Evolutionary conservation across 768 basidiomycete genomes (phyloP).

Genomic region (Mycena metata): DNA sequence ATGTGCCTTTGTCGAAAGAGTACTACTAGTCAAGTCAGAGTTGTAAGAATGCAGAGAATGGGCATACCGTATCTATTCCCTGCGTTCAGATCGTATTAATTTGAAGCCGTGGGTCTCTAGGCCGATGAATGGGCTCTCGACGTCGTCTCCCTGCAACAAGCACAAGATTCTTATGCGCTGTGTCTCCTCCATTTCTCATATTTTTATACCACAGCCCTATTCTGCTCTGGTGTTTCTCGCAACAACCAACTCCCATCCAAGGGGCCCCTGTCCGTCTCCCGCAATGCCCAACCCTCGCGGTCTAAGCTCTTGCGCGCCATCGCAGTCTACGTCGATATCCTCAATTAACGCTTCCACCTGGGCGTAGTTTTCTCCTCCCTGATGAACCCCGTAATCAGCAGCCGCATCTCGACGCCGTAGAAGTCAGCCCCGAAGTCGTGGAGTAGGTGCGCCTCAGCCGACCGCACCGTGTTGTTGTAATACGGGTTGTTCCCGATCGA

Average conservation of each 20-base stretch:
- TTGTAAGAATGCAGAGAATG: no score
- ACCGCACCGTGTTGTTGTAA: conserved; percentile 45
- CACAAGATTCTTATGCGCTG: no score
- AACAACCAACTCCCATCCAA: conserved; percentile 44
- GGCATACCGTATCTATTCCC: no score
- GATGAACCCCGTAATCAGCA: conserved; percentile 41
- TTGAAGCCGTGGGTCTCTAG: no score
- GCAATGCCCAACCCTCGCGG: conserved; percentile 46
- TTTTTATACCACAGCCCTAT: no score
- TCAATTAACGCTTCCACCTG: conserved; percentile 42
- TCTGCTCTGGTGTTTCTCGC: conserved; percentile 36
- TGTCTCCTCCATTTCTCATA: no score
- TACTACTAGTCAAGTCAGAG: no score
- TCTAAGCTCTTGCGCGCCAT: conserved; percentile 47
- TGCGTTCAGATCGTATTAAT: no score
- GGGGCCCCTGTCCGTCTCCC: conserved; percentile 43
- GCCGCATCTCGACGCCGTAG: conserved; percentile 49
- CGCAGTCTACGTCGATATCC: conserved; percentile 46
- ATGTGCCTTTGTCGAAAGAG: no score
- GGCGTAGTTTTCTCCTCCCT: conserved; percentile 41
- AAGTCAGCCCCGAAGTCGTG: conserved; percentile 46
- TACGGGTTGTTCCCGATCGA: conserved; percentile 46
- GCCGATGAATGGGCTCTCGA: no score
- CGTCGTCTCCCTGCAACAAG: no score
- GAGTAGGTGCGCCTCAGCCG: conserved; percentile 47